Conservation (phyloP, 106 monocot species). For the Apostasia ramifera region DNA sequence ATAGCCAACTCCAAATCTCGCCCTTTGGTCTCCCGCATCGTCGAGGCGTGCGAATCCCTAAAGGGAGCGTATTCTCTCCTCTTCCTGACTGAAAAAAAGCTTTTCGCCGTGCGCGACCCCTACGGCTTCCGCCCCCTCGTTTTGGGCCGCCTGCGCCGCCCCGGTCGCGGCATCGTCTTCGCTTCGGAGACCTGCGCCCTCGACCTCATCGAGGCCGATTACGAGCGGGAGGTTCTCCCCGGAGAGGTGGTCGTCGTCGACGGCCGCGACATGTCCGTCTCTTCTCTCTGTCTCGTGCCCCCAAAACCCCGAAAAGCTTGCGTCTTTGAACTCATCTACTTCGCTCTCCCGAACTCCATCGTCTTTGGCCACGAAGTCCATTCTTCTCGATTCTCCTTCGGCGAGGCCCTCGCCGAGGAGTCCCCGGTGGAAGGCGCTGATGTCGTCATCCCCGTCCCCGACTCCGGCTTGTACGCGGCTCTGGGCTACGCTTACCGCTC, state of each 20-base stretch:
- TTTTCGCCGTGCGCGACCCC: conserved; percentile 73
- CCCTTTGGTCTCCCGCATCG: conserved; percentile 61
- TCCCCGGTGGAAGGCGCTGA: conserved; percentile 59
- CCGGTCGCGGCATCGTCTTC: conserved; percentile 43
- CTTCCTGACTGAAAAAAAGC: conserved; percentile 55
- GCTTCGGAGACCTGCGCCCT: conserved; percentile 68
- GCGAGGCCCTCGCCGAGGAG: conserved; percentile 57
- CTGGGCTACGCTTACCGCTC: conserved; percentile 60
- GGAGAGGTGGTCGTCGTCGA: conserved; percentile 30
- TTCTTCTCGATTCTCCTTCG: conserved; percentile 46
- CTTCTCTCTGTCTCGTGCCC: conserved; percentile 56
- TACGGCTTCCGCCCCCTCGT: conserved; percentile 85
- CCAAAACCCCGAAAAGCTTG: conserved; percentile 52
- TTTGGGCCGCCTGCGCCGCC: conserved; percentile 47
- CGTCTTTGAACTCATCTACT: conserved; percentile 93
- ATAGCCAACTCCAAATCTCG: conserved; percentile 57
- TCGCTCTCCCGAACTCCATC: conserved; percentile 78
- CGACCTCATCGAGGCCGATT: conserved; percentile 49
- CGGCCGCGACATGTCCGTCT: conserved; percentile 16
- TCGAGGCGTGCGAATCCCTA: conserved; percentile 47
- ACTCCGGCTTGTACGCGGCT: conserved; percentile 89
- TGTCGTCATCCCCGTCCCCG: conserved; percentile 85
- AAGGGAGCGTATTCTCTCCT: conserved; percentile 59
- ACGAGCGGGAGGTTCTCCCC: conserved; percentile 43
- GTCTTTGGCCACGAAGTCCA: conserved; percentile 70